Conservation (phyloP, 805 yeast species). For the Starmerella ratchasimensis region DNA sequence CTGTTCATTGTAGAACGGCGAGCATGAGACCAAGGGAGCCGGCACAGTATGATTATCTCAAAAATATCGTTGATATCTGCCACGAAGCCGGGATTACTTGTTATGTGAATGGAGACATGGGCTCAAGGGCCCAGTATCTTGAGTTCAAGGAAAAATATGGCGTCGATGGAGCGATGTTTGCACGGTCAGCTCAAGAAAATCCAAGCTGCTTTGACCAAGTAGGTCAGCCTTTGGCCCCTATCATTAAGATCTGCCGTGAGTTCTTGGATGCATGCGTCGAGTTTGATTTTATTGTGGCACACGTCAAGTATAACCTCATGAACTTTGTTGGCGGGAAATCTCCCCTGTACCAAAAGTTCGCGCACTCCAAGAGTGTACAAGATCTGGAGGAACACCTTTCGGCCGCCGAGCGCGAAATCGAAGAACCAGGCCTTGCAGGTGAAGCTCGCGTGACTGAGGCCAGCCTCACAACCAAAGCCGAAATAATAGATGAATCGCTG, state of each 20-base stretch:
- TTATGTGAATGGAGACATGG: constrained; percentile 69
- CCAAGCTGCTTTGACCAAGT: constrained; percentile 53
- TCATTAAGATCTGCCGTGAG: constrained; percentile 44
- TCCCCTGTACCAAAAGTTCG: constrained; percentile 41
- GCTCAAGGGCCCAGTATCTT: constrained; percentile 39
- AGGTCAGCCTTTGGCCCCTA: constrained; percentile 30
- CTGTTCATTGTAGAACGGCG: constrained; percentile 83
- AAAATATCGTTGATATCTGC: constrained; percentile 49
- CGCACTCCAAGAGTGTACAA: constrained; percentile 41
- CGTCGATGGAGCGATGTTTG: constrained; percentile 79
- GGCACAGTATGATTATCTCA: constrained; percentile 61
- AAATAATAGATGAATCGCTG: too few species aligned
- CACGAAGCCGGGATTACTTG: constrained; percentile 50
- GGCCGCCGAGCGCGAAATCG: constrained; percentile 1
- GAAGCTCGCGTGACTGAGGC: too few species aligned
- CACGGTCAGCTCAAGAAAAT: constrained; percentile 76
- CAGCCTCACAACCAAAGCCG: too few species aligned
- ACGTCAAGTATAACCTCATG: constrained; percentile 67
- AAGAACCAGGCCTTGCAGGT: not conserved
- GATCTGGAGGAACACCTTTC: constrained; percentile 10
- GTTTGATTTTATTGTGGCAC: constrained; percentile 51
- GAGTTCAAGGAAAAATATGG: constrained; percentile 41
- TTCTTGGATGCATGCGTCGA: constrained; percentile 40
- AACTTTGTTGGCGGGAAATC: constrained; percentile 70
- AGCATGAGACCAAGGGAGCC: constrained; percentile 71